Base-by-base conservation (phyloP, 306 rosid genomes). In the Datisca glomerata region DNA sequence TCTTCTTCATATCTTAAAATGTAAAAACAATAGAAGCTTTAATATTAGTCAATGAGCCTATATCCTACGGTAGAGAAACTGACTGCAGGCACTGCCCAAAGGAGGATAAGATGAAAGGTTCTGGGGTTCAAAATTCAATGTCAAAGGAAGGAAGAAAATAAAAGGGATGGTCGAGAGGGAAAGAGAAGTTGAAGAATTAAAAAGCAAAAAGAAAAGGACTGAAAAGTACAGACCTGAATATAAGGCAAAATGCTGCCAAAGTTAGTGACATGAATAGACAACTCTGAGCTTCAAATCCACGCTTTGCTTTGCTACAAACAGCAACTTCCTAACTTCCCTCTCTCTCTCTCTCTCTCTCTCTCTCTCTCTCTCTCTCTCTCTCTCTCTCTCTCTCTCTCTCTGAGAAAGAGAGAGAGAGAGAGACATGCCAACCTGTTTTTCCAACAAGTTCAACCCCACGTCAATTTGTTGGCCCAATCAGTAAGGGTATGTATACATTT, bases 251-350 rank as follows among this genome's bases (percentile, higher is more conserved):
- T 82, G 94, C 71, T 18, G 68, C 64, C 35, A 72, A 78, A 82
- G 78, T 43, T 32, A 41, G 69, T 66, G 80, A 75, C 94, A 78
- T 14, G 42, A 63, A 61, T 53, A 69, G 68, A 78, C 78, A 69
- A 44, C 59, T 25, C 45, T 59, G 77, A 60, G 64, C 77, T 69
- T 72, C 33, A 41, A 66, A 39, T 48, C 61, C 79, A 78, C 81
- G 79, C 94, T 55, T n/a, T 82, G 73, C 69, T 59, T 60, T 68
- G 40, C 51, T 49, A 53, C 73, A 12, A 27, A 61, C 60, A 47
- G 45, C 40, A 20, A 21, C 23, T 50, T 8, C 13, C 31, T n/a
- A n/a, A n/a, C n/a, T n/a, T n/a, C n/a, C n/a, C n/a, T n/a, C n/a
- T 58, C 50, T 28, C 34, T 42, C 41, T 38, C 25, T 9, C 43